Evolutionary conservation across 2,329 filamentous ascomycete genomes (phyloP), one percentile per base, ranked within the genome.

Genomic region (Colletotrichum sansevieriae): DNA sequence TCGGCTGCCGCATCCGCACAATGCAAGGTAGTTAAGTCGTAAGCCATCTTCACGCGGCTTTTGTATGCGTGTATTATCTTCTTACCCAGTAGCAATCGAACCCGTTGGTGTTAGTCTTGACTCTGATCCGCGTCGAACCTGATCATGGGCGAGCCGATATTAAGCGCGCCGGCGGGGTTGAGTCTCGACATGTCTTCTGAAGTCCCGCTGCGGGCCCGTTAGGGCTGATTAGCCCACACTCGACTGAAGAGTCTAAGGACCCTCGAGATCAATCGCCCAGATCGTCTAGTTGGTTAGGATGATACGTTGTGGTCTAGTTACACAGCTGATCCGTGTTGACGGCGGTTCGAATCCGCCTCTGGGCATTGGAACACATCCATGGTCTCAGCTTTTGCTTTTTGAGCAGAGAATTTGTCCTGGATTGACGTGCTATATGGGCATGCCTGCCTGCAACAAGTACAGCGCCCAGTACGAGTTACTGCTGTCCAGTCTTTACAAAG

Each of bases 21-120:
- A 61, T 83, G 80, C 52, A 70, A 63, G n/a, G 75, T 82, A 6
- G 64, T 57, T 8, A 80, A 76, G 70, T 62, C 49, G 12, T 71
- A 25, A 70, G 15, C 13, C 37, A 15, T 4, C 29, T 15, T 7
- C 1, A 29, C 29, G 15, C 7, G 11, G 11, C n/a, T 20, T 54
- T 18, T 10, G 10, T 4, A 8, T 54, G 2, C 0, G 49, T 33
- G 10, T 33, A 33, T 15, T 12, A 10, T 13, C n/a, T 35, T 4
- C 29, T 37, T 18, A 54, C 12, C 18, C 9, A 39, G 1, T 39
- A 12, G 12, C 13, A 39, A 39, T 39, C 15, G 3, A 15, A 1
- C 3, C 13, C 10, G 13, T 39, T 39, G 37, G 37, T 13, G 13
- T 13, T 15, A 39, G 37, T 39, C 37, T 15, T 39, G 3, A 15